A percentile compares a stretch with the other conserved stretches of the same genome.
Evolutionary conservation across 2,329 filamentous ascomycete genomes (phyloP).

Genomic region (Beauveria scarabaeidicola): DNA sequence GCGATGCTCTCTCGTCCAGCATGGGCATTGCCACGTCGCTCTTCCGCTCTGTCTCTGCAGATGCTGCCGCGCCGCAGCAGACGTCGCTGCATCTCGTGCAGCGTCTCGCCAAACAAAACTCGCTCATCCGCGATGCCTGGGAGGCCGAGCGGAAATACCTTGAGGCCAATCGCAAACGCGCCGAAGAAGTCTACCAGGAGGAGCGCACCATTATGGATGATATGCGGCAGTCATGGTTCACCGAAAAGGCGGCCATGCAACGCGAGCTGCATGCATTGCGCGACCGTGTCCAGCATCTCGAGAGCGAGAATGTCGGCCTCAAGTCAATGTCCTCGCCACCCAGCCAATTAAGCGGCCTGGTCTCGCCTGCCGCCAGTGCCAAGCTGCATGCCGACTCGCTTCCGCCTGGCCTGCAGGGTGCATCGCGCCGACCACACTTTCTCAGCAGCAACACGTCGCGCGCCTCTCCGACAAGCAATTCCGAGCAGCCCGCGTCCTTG

Average conservation of each 20-base stretch:
- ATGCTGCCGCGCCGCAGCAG: slow-evolving; percentile 18
- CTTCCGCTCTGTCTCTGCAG: slow-evolving; percentile 21
- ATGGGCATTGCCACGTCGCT: slow-evolving; percentile 17
- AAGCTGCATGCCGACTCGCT: slow-evolving; percentile 16
- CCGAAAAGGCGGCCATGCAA: slow-evolving; percentile 34
- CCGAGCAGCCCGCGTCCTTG: slow-evolving; percentile 29
- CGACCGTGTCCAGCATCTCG: slow-evolving; percentile 28
- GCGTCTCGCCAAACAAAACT: slow-evolving; percentile 34
- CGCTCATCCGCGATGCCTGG: slow-evolving; percentile 40
- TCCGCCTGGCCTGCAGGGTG: slow-evolving; percentile 26
- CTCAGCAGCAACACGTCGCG: slow-evolving; percentile 24
- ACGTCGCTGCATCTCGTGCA: slow-evolving; percentile 29
- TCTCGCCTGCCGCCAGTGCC: slow-evolving; percentile 15
- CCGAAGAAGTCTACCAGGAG: slow-evolving; percentile 47
- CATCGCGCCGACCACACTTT: slow-evolving; percentile 27
- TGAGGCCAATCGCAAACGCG: slow-evolving; percentile 44
- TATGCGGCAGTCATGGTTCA: slow-evolving; percentile 37
- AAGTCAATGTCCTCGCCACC: slow-evolving; percentile 22
- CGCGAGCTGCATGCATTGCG: slow-evolving; percentile 34
- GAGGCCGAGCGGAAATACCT: slow-evolving; percentile 45
- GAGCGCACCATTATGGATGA: slow-evolving; percentile 46
- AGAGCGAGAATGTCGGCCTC: slow-evolving; percentile 29
- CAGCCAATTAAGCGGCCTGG: slow-evolving; percentile 22
- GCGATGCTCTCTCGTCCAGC: slow-evolving; percentile 8
- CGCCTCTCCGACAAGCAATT: slow-evolving; percentile 25